These are phyloP conservation scores for Lentinula guzmanii DNA, from an alignment of 768 basidiomycete species.

Conservation along the genomic window DNA sequence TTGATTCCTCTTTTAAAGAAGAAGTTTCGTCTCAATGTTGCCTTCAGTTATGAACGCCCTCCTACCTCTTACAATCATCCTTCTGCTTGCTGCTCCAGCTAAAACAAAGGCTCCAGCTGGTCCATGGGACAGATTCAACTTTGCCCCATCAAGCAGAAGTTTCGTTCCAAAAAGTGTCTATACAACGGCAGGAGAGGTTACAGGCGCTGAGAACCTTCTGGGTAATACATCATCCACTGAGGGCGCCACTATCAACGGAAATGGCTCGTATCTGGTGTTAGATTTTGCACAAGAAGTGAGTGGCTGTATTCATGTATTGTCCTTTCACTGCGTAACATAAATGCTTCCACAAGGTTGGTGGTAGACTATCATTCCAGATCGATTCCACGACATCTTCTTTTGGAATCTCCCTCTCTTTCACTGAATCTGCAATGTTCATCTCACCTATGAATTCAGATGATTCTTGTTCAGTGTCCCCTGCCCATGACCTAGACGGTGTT, in stretches of 20 bases:
- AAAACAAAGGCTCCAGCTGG: constrained; percentile 27
- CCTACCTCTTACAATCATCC: background rate
- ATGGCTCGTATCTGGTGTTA: constrained; percentile 29
- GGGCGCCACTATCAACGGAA: constrained; percentile 22
- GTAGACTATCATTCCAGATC: constrained; percentile 7
- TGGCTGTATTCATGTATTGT: constrained; percentile 12
- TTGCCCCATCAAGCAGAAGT: constrained; percentile 25
- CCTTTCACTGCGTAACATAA: constrained; percentile 18
- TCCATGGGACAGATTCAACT: constrained; percentile 40
- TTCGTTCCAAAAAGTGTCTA: constrained; percentile 25
- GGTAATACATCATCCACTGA: constrained; percentile 3
- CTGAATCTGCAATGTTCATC: constrained; percentile 44
- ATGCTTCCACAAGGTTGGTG: background rate
- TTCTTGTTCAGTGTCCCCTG: constrained; percentile 20
- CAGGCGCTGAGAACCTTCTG: constrained; percentile 20
- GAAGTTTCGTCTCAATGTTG: background rate
- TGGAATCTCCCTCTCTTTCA: constrained; percentile 40
- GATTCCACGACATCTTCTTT: constrained; percentile 15
- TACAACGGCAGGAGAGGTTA: constrained; percentile 20
- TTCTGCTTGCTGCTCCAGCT: background rate
- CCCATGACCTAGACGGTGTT: constrained; percentile 27
- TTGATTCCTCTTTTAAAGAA: background rate
- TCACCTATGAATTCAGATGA: constrained; percentile 36
- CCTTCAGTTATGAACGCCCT: background rate
- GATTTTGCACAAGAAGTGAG: constrained; percentile 34